Conservation (phyloP, 345 rosid genomes). For the sweet orange (Citrus sinensis) region DNA sequence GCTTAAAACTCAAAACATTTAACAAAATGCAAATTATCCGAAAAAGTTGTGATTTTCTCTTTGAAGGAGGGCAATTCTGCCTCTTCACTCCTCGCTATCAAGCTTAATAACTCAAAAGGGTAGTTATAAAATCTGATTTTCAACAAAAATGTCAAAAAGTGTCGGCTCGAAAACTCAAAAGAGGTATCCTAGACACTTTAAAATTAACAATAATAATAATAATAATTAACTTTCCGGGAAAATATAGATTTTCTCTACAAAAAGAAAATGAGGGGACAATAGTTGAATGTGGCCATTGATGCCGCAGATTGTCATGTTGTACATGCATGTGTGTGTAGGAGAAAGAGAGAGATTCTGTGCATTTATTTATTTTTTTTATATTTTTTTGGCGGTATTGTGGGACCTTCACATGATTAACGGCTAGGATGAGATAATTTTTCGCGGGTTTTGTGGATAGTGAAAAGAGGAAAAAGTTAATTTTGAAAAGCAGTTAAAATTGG, state of each 20-base stretch:
- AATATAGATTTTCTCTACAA: background rate
- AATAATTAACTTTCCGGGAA: background rate
- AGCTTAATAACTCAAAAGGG: conserved; percentile 7
- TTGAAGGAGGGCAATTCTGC: background rate
- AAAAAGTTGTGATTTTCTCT: no score
- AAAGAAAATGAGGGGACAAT: background rate
- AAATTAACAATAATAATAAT: no score
- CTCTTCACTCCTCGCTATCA: conserved; percentile 13
- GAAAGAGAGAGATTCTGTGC: background rate
- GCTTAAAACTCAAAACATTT: no score
- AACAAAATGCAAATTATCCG: no score
- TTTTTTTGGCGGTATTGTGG: background rate
- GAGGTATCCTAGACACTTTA: background rate
- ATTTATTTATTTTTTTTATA: no score
- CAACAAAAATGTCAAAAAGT: background rate
- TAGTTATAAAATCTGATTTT: background rate
- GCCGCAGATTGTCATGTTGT: background rate
- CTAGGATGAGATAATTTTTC: background rate
- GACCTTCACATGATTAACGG: conserved; percentile 1
- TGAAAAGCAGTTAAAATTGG: conserved; percentile 22
- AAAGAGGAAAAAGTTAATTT: conserved; percentile 1
- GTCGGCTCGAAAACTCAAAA: background rate
- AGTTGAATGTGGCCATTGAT: background rate
- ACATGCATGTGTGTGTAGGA: background rate
- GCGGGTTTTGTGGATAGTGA: conserved; percentile 19